Base-by-base conservation (phyloP, 73 alveolate species). In the Halteria grandinella region DNA sequence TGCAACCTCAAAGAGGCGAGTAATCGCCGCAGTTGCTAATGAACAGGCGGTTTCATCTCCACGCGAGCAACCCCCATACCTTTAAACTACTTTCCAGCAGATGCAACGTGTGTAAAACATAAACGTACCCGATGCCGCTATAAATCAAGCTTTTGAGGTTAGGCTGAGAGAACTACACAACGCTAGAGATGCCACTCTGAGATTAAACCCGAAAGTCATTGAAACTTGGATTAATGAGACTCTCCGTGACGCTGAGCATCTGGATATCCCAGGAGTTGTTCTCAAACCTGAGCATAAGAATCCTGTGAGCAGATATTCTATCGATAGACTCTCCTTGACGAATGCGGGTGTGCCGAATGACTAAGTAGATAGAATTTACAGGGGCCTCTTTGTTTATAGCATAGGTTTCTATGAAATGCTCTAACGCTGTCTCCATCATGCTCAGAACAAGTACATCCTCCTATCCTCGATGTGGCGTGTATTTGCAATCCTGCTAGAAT, bases 381-480 rank as follows among this genome's bases (percentile, higher is more conserved):
- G 95, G 40, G 85, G 85, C 7, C 73, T 87, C 23, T 87, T 87
- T 51, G 95, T 87, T 12, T 87, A 87, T 48, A 72, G 89, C 23
- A 63, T 87, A 37, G 95, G 95, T 17, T 87, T 87, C 57, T 87
- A 85, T 52, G 95, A 87, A 47, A 69, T 81, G 73, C 79, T 87
- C 3, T 37, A 80, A 27, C 69, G 44, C 32, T 50, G 78, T 10
- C 72, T 87, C 10, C 76, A 60, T 20, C 91, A 87, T 48, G 45
- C 90, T 32, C 77, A 73, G 15, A 48, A 87, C 17, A 71, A 55
- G 18, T 75, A 55, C 58, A 18, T 59, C 4, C 27, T 87, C 11
- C 32, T 64, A 5, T 37, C 87, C 15, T 28, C 63, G 18, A 55
- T 87, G 34, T 87, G 95, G 95, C 80, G 62, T 27, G 95, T 87